phyloP scores from a whole-genome alignment of 164 flowering plant species.

The Amborella trichopoda region DNA sequence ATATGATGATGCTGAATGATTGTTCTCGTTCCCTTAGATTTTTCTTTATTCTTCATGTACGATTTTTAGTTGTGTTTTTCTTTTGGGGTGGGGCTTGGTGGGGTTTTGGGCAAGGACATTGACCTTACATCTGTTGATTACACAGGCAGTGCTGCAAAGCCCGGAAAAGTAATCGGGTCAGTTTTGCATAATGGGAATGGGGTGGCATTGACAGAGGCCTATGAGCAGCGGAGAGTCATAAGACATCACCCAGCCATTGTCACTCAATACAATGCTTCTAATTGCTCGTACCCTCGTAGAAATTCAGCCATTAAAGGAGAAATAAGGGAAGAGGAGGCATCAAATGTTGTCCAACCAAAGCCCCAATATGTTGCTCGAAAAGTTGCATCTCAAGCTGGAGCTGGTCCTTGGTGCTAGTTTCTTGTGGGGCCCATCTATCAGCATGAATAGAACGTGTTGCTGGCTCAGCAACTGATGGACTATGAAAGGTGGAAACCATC shows the following conservation, averaged over 20 bases:
- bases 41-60: background rate
- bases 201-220: conserved; percentile 35
- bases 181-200: conserved; percentile 65
- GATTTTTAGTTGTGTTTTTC: background rate
- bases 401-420: too few species aligned
- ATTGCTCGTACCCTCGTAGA: conserved; percentile 60
- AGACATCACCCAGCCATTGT: conserved; percentile 44
- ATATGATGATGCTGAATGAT: background rate
- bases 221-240: conserved; percentile 49
- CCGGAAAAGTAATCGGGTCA: conserved; percentile 82
- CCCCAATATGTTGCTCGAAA: conserved; percentile 68
- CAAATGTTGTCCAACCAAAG: conserved; percentile 51
- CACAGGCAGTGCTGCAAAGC: conserved; percentile 62
- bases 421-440: too few species aligned
- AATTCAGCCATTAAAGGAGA: conserved; percentile 51
- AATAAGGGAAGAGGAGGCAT: conserved; percentile 39
- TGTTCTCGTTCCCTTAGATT: background rate
- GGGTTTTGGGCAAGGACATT: background rate
- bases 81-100: background rate
- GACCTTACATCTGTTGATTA: background rate
- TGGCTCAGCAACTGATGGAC: too few species aligned
- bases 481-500: too few species aligned
- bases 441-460: too few species aligned
- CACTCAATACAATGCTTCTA: conserved; percentile 38
- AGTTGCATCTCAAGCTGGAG: conserved; percentile 64